Evolutionary conservation across 192 early-diverging fungal species (phyloP).

Genomic region (Backusella psychrophila): DNA sequence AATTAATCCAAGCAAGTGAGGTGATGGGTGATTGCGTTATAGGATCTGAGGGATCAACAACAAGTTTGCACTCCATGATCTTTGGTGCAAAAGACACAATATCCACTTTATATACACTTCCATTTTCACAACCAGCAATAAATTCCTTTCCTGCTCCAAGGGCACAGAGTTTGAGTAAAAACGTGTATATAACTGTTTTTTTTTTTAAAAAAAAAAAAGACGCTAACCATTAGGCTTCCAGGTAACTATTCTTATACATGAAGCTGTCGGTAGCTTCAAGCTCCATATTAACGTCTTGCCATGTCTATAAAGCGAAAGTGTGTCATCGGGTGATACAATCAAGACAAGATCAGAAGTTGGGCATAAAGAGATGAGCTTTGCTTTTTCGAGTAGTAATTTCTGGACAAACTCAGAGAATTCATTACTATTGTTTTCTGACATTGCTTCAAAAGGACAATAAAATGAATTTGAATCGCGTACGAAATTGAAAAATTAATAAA

Average conservation of each 20-base stretch:
- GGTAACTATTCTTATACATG: neutral
- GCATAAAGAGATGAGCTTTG: slow-evolving; percentile 4
- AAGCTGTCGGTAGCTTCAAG: neutral
- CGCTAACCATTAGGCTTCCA: slow-evolving; percentile 12
- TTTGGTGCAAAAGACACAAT: neutral
- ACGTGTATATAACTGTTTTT: neutral
- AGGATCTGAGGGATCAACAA: neutral
- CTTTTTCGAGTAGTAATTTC: neutral
- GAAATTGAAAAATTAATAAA: neutral
- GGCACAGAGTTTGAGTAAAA: neutral
- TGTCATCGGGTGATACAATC: neutral
- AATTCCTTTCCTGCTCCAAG: slow-evolving; percentile 9
- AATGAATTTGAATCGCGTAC: neutral
- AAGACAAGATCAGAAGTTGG: slow-evolving; percentile 14
- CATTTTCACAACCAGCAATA: slow-evolving; percentile 7
- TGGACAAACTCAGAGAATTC: slow-evolving; percentile 1
- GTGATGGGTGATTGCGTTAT: neutral
- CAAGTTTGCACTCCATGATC: neutral
- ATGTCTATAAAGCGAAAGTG: neutral
- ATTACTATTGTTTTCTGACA: neutral
- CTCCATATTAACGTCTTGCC: neutral
- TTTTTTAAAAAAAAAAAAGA: neutral
- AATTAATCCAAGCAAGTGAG: slow-evolving; percentile 11
- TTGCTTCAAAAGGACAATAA: neutral
- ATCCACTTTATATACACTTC: slow-evolving; percentile 2